These are phyloP conservation scores for Arachis monticola DNA, from an alignment of 331 rosid genomes.

Conservation along the genomic window DNA sequence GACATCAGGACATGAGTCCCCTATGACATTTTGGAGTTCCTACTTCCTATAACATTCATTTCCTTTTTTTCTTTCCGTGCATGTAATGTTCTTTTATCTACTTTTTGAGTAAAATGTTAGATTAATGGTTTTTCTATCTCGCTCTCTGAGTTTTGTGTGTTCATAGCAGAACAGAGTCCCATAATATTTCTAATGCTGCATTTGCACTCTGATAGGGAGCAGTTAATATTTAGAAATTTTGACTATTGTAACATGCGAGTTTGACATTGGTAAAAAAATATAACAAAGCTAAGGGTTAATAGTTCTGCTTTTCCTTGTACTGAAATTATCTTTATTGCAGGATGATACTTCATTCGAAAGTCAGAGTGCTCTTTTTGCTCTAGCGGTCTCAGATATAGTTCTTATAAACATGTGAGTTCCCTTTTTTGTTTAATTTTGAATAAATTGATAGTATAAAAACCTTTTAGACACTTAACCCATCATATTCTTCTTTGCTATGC, in stretches of 20 bases:
- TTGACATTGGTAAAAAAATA: conserved; percentile 6
- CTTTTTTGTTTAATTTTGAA: neutral
- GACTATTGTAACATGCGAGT: neutral
- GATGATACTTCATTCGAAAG: conserved; percentile 94
- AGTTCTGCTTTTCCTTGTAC: conserved; percentile 26
- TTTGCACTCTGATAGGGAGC: neutral
- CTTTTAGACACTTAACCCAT: neutral
- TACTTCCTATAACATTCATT: conserved; percentile 2
- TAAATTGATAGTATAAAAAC: too few relatives aligned
- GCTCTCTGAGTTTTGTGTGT: neutral
- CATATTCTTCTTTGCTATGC: conserved; percentile 5
- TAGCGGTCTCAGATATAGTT: conserved; percentile 89
- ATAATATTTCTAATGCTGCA: conserved; percentile 12
- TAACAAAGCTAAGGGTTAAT: conserved; percentile 18
- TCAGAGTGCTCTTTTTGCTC: conserved; percentile 95
- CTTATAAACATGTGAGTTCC: conserved; percentile 82
- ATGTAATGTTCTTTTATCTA: neutral
- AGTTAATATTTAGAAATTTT: neutral
- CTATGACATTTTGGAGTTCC: neutral
- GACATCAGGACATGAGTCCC: conserved; percentile 7
- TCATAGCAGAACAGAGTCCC: neutral
- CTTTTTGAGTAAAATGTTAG: conserved; percentile 1
- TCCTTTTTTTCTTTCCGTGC: neutral
- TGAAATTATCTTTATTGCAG: conserved; percentile 45
- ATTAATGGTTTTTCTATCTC: neutral